Percentiles rank a stretch among this genome's conserved stretches.
These are phyloP conservation scores for Xylariaceae sp. DNA, from an alignment of 2,329 filamentous ascomycete species.

Conservation along the genomic window DNA sequence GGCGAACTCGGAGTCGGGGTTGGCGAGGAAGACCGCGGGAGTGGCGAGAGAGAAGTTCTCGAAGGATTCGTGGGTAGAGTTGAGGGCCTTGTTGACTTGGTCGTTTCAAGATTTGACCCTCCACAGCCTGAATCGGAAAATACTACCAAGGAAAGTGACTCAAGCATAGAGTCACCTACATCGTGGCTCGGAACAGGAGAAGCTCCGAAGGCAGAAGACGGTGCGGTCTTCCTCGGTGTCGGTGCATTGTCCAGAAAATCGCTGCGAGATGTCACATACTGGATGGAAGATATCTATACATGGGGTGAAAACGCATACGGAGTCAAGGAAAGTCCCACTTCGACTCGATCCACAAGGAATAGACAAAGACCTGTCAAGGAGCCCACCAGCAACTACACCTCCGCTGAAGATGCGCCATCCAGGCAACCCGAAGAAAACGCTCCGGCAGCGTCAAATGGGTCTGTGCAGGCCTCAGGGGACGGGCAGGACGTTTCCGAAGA, in stretches of 20 bases:
- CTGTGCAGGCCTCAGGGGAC: slow-evolving; percentile 14
- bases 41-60: slow-evolving; percentile 86
- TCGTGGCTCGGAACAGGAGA: slow-evolving; percentile 72
- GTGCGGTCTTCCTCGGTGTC: slow-evolving; percentile 79
- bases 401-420: slow-evolving; percentile 5
- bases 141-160: slow-evolving; percentile 23
- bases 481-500: slow-evolving; percentile 23
- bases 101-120: slow-evolving; percentile 79
- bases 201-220: slow-evolving; percentile 68
- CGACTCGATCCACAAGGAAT: slow-evolving; percentile 52
- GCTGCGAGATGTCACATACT: slow-evolving; percentile 69
- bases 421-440: slow-evolving; percentile 1
- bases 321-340: slow-evolving; percentile 71
- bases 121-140: slow-evolving; percentile 28
- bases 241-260: slow-evolving; percentile 70
- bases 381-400: slow-evolving; percentile 2
- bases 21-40: slow-evolving; percentile 91
- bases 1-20: slow-evolving; percentile 92
- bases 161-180: slow-evolving; percentile 22
- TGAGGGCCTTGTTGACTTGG: slow-evolving; percentile 79
- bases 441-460: slow-evolving; percentile 2
- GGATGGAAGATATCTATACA: slow-evolving; percentile 84
- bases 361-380: slow-evolving; percentile 26
- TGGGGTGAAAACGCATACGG: slow-evolving; percentile 85
- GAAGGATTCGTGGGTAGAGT: slow-evolving; percentile 80